Evolutionary conservation across 2,329 filamentous ascomycete species (phyloP).

Genomic region (Colletotrichum zoysiae): DNA sequence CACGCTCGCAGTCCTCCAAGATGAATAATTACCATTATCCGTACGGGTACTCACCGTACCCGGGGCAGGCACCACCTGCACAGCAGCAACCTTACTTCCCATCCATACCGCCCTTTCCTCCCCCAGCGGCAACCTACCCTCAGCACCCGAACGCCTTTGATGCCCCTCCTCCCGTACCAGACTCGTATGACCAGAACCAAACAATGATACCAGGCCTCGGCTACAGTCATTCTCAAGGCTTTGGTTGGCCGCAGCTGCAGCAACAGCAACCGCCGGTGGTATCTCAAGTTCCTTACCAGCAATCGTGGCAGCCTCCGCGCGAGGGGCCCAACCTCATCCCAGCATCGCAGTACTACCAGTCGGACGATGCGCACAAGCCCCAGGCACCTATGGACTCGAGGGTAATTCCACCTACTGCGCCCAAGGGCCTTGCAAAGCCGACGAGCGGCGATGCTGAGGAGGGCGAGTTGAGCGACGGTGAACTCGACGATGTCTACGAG

Average conservation of each 20-base stretch:
- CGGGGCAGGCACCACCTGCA: slow-evolving; percentile 43
- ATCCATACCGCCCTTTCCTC: slow-evolving; percentile 24
- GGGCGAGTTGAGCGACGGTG: slow-evolving; percentile 80
- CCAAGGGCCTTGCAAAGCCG: slow-evolving; percentile 4
- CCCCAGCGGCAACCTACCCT: slow-evolving; percentile 16
- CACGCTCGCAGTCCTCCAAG: slow-evolving; percentile 17
- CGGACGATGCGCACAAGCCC: slow-evolving; percentile 36
- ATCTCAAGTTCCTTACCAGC: slow-evolving; percentile 5
- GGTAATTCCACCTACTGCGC: background rate
- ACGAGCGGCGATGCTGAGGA: slow-evolving; percentile 64
- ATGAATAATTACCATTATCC: slow-evolving; percentile 58
- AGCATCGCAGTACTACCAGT: slow-evolving; percentile 40
- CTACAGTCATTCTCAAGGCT: slow-evolving; percentile 32
- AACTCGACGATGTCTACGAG: slow-evolving; percentile 70
- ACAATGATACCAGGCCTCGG: slow-evolving; percentile 47
- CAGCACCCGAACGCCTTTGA: slow-evolving; percentile 23
- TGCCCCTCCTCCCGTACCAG: slow-evolving; percentile 15
- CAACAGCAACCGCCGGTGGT: background rate
- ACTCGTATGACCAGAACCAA: slow-evolving; percentile 42
- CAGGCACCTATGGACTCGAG: slow-evolving; percentile 3
- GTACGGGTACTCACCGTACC: slow-evolving; percentile 52
- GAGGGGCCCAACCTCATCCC: slow-evolving; percentile 42
- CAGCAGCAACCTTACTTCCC: slow-evolving; percentile 37
- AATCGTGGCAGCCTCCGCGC: slow-evolving; percentile 29
- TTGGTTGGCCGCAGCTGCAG: slow-evolving; percentile 30